Base-by-base conservation (phyloP, 2,329 filamentous ascomycete genomes). In the Xylariaceae sp. region DNA sequence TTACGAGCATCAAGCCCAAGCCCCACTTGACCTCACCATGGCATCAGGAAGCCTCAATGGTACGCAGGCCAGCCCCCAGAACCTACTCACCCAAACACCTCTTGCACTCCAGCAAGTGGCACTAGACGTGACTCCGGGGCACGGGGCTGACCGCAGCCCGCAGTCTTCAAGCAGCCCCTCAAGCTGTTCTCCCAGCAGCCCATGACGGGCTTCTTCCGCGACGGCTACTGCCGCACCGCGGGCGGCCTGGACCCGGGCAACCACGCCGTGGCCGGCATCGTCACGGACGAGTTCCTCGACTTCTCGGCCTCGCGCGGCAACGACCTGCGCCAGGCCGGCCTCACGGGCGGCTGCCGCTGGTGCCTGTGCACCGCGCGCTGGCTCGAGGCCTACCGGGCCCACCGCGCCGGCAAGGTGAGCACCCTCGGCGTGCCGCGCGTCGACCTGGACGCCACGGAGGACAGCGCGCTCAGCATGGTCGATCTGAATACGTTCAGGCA, bases 211-310 rank as follows among this genome's bases (percentile, higher is more conserved):
- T 82, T 73, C 65, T 72, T 76, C 50, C 73, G 78, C 36, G 78
- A 77, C 44, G 79, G 79, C 16, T 82, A 79, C 61, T 83, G 79
- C 63, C 59, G 64, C 31, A 67, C 74, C 4, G 75, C 73, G 3
- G 58, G 64, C 2, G 41, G 64, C n/a, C 37, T 67, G 12, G 78
- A 83, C 53, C 63, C 60, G 15, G 79, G 79, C 17, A 82, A 81
- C 58, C 79, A 83, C 56, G 71, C 73, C 19, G 65, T 83, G 18
- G 79, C 78, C 1, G 73, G 68, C 38, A 69, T 77, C 19, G 64
- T 83, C 1, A 78, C 74, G 8, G 69, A 79, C 44, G 73, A 78
- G 50, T 83, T 83, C 58, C 73, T 83, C 26, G 75, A 81, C 54
- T 83, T 77, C 64, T 71, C 71, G 24, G 76, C 78, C 15, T 65